Percentiles rank a stretch among this genome's conserved stretches.
Conservation (phyloP, 345 rosid species). For the Citrus cavaleriei region DNA sequence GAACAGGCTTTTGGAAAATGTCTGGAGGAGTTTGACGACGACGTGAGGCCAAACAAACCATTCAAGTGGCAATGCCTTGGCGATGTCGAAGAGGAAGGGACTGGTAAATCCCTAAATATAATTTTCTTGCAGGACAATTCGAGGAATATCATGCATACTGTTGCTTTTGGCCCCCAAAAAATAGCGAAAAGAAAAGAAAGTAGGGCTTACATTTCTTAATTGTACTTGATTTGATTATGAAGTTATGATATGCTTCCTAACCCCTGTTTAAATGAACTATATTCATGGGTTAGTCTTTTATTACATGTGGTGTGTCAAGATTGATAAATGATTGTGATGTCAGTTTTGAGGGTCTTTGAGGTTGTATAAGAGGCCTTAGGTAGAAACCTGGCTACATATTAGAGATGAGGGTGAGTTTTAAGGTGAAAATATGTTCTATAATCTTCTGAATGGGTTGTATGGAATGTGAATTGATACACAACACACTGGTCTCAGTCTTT, state of each 20-base stretch:
- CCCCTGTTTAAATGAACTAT: background rate
- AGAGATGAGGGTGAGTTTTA: background rate
- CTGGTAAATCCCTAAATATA: constrained; percentile 40
- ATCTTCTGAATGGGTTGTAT: background rate
- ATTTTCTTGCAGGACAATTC: background rate
- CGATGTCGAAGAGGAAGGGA: constrained; percentile 81
- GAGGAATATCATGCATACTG: background rate
- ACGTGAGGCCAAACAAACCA: constrained; percentile 49
- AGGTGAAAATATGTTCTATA: background rate
- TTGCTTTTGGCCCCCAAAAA: background rate
- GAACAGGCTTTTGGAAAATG: constrained; percentile 24
- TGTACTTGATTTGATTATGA: background rate
- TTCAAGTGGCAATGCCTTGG: no score
- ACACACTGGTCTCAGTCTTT: background rate
- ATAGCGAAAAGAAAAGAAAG: no score
- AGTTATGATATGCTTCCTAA: background rate
- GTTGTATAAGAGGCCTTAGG: background rate
- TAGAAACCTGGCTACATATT: background rate
- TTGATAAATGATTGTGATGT: background rate
- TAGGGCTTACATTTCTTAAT: background rate
- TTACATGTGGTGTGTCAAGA: background rate
- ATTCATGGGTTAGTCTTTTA: background rate
- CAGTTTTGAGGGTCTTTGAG: background rate
- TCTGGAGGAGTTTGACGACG: constrained; percentile 58
- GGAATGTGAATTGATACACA: background rate